Conservation (phyloP, 192 early-diverging fungal genomes). For the Dispira simplex region DNA sequence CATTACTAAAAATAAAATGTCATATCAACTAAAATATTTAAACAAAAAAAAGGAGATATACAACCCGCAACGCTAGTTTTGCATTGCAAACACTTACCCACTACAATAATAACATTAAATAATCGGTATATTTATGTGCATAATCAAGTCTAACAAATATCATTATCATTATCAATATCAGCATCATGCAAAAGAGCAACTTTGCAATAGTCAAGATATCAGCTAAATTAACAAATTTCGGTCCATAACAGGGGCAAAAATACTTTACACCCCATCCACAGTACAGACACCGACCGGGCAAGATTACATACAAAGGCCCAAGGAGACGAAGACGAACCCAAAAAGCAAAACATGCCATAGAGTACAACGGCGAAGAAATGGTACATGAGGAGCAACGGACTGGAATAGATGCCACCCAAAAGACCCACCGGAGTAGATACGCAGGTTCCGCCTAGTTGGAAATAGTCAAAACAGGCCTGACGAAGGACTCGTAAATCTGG, state of each 20-base stretch:
- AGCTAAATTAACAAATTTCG: conserved; percentile 11
- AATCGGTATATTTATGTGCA: no score
- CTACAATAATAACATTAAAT: no score
- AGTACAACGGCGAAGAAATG: conserved; percentile 92
- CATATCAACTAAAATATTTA: no score
- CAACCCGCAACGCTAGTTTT: no score
- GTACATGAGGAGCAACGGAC: conserved; percentile 57
- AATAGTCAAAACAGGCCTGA: conserved; percentile 78
- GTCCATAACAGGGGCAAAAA: conserved; percentile 27
- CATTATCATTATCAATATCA: no score
- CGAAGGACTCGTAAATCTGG: conserved; percentile 55
- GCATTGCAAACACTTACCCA: no score
- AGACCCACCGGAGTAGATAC: conserved; percentile 70
- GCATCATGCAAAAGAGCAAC: no score
- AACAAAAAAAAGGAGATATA: no score
- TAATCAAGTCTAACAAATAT: no score
- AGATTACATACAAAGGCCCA: conserved; percentile 28
- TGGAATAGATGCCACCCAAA: conserved; percentile 63
- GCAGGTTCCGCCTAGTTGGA: conserved; percentile 67
- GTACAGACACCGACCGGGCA: conserved; percentile 25
- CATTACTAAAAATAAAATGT: no score
- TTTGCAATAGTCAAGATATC: no score
- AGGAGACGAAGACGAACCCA: conserved; percentile 29
- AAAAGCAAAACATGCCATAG: conserved; percentile 34
- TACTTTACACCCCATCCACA: conserved; percentile 34